Conservation (phyloP, 495 filamentous ascomycete genomes). For the Tuber calosporum region DNA sequence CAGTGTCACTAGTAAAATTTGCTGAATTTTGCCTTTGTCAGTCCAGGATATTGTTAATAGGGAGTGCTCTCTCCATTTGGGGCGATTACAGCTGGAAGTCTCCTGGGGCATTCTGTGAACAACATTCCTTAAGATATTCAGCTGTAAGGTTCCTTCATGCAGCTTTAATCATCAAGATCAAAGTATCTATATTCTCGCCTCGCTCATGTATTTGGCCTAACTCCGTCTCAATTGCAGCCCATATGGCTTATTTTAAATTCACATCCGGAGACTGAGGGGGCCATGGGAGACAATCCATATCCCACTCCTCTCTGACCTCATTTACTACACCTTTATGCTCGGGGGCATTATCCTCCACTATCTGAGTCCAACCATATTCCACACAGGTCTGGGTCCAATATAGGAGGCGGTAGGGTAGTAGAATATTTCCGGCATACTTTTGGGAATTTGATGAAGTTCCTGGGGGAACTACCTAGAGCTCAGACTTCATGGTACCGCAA, state of each 20-base stretch:
- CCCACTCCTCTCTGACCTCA: conserved; percentile 8
- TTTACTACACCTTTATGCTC: conserved; percentile 17
- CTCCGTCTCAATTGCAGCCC: conserved; percentile 9
- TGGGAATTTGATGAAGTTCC: conserved; percentile 15
- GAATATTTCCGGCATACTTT: conserved; percentile 6
- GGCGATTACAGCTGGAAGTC: conserved; percentile 5
- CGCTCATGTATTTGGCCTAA: background rate
- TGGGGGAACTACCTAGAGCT: conserved; percentile 13
- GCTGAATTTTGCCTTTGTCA: background rate
- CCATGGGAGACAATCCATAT: conserved; percentile 3
- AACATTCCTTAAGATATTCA: background rate
- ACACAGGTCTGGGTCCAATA: conserved; percentile 20
- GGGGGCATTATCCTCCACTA: conserved; percentile 18
- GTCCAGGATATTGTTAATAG: background rate
- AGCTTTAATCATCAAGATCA: too few relatives aligned
- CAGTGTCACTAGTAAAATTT: too few relatives aligned
- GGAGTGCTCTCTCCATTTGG: background rate
- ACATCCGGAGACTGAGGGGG: conserved; percentile 19
- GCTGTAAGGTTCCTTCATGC: background rate
- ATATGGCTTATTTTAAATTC: too few relatives aligned
- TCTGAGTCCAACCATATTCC: conserved; percentile 9
- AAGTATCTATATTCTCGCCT: too few relatives aligned
- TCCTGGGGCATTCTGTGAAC: conserved; percentile 4
- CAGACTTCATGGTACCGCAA: conserved; percentile 16
- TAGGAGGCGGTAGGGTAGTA: conserved; percentile 10